phyloP scores from a whole-genome alignment of 257 asterid genomes.

The Knoxia roxburghii region DNA sequence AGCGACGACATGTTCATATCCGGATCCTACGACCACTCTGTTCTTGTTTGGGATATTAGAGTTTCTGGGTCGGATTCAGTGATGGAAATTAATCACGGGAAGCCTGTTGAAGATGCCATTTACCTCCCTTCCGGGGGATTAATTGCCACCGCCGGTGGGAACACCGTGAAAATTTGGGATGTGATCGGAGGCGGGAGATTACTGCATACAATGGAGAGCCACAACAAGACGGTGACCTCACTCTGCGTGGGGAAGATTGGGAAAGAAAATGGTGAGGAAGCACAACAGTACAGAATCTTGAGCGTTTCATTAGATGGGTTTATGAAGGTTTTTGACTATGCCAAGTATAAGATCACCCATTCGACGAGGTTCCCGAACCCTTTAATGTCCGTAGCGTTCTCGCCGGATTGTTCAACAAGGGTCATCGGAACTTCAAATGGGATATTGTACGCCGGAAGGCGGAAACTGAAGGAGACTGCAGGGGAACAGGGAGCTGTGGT shows the following conservation, averaged over 20 bases:
- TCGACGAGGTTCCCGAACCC: conserved; percentile 82
- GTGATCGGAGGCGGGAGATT: conserved; percentile 87
- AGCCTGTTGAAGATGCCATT: conserved; percentile 84
- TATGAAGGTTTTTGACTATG: conserved; percentile 81
- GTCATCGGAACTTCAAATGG: conserved; percentile 82
- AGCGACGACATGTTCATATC: conserved; percentile 83
- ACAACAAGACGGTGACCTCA: conserved; percentile 76
- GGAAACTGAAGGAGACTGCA: conserved; percentile 41
- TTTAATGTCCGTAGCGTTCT: conserved; percentile 63
- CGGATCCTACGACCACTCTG: conserved; percentile 75
- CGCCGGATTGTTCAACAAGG: conserved; percentile 69
- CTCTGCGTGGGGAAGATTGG: conserved; percentile 72
- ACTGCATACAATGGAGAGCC: conserved; percentile 84
- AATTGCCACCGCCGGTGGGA: conserved; percentile 84
- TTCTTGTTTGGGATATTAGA: conserved; percentile 84
- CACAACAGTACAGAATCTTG: conserved; percentile 54
- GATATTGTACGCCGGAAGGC: conserved; percentile 56
- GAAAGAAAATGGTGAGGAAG: conserved; percentile 43
- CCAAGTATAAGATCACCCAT: conserved; percentile 72
- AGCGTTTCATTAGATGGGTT: conserved; percentile 91
- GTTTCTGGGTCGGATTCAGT: conserved; percentile 43
- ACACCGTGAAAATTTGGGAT: conserved; percentile 87
- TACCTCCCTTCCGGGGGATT: conserved; percentile 87
- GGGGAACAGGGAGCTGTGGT: conserved; percentile 21
- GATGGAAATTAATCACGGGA: conserved; percentile 74